Evolutionary conservation across 1,284 basidiomycete species (phyloP).

Genomic region (Pascua guehoae): DNA sequence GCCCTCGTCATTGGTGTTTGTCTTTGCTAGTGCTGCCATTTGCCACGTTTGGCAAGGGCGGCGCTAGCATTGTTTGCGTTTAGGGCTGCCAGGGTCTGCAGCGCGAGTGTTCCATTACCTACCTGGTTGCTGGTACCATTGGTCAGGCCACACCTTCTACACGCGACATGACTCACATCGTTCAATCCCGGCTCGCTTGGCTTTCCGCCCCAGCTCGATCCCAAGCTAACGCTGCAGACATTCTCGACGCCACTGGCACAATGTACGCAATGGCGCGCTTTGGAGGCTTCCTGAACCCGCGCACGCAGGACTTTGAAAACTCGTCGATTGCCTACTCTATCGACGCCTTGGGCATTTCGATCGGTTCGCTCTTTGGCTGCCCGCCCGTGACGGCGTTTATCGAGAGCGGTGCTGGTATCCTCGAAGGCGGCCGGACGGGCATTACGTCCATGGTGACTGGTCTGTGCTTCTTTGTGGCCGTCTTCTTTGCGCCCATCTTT

Average conservation of each 20-base stretch:
- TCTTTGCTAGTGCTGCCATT: no score
- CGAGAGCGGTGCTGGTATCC: conserved; percentile 45
- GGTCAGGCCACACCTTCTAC: no score
- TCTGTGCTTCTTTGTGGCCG: conserved; percentile 74
- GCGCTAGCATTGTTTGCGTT: no score
- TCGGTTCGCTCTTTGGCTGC: conserved; percentile 63
- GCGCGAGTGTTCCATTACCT: no score
- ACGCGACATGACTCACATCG: no score
- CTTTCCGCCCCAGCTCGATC: no score
- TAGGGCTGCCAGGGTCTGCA: no score
- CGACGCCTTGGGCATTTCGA: conserved; percentile 36
- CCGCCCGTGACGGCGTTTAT: conserved; percentile 85
- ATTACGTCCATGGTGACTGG: conserved; percentile 73
- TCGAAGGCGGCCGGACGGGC: conserved; percentile 84
- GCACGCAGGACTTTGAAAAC: conserved; percentile 82
- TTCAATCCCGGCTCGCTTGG: no score
- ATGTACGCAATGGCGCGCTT: conserved; percentile 89
- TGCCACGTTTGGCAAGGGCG: no score
- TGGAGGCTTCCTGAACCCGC: conserved; percentile 78
- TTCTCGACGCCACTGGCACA: conserved; percentile 68
- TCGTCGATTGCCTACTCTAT: conserved; percentile 80
- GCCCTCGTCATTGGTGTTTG: no score
- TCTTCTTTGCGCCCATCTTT: conserved; percentile 89
- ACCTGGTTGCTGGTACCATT: no score
- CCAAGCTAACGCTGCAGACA: conserved; percentile 31